Base-by-base conservation (phyloP, 768 basidiomycete species). In the Podaxis pistillaris region DNA sequence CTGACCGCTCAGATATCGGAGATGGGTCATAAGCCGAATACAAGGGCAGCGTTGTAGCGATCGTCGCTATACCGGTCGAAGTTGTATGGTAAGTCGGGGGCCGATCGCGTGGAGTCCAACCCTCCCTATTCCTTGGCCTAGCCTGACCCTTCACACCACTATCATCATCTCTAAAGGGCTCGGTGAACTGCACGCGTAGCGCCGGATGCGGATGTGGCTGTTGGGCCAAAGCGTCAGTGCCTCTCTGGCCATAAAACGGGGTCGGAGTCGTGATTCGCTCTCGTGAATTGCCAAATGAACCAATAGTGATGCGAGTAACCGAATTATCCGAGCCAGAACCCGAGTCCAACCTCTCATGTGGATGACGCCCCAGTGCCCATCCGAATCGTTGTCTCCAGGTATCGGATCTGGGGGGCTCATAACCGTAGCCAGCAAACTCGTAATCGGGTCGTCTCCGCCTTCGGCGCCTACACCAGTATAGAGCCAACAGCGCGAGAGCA, bases 81-180 rank as follows among this genome's bases (percentile, higher is more conserved):
- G 6, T 53, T 4, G 59, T 60, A 33, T 53, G 19, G 28, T 60
- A 60, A 3, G 59, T 60, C 2, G 59, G 59, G 30, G 59, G 59
- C 2, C 59, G 51, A n/a, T 54, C 59, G 5, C 37, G 17, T 28
- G 44, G 50, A 19, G 28, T 46, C 11, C 13, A 7, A 28, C 50
- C 37, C 12, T 53, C 59, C 28, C 41, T 30, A 33, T 30, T 53
- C 50, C 50, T 40, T 0, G 15, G 51, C n/a, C 36, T 12, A 19
- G 22, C 15, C 41, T 17, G 15, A 33, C 15, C 59, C 30, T 41
- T 38, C 7, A 33, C 3, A 19, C 26, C 51, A 11, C 17, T 26
- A 30, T n/a, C 15, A 30, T 15, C 37, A 28, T 36, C 52, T 28
- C 38, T 13, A 22, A 9, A 22, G 9, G 40, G 26, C 19, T 30